Base-by-base conservation (phyloP, 176 grass and related monocot species). In the sorghum (Sorghum bicolor) region DNA sequence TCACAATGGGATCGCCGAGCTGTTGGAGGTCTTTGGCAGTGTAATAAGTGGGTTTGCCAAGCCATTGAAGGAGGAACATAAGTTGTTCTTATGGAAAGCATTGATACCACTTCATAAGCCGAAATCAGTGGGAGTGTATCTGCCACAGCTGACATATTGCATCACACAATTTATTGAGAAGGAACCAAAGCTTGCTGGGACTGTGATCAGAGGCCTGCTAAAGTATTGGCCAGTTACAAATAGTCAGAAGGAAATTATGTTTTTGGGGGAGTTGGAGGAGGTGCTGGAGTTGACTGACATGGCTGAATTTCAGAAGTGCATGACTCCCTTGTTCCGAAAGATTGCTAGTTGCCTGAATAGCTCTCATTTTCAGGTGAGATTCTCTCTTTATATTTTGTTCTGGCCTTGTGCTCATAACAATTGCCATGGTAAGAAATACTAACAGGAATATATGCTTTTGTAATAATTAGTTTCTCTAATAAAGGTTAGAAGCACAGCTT, bases 221-320 rank as follows among this genome's bases (percentile, higher is more conserved):
- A 97, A 97, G 39, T 97, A 92, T 39, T 97, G 94, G 94, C 94
- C 94, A 0, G 87, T 97, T 84, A 92, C 91, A 17, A 97, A 97
- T 64, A 94, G 89, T 83, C 94, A 97, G 81, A 97, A 97, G 89
- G 94, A 97, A 86, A 94, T 94, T 80, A 97, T 97, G 91, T 97
- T 97, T 88, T 92, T 97, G 89, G 94, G 94, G 30, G 94, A 97
- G 88, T 77, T 97, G 67, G 94, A 97, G 80, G 94, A 97, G 76
- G 91, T 97, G 78, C 84, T 97, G 69, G 94, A 97, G 73, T 74
- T 93, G 30, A 94, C 57, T 37, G 90, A 97, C 25, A 94, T 92
- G 89, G 89, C 77, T 19, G 94, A 97, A 43, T 97, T 97, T 68
- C 91, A 94, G 82, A 97, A 97, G 30, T 97, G 89, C 82, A 97